A percentile compares a stretch with the other conserved stretches of the same genome.
Conservation (phyloP, 2,329 filamentous ascomycete genomes). For the Apiospora arundinis region DNA sequence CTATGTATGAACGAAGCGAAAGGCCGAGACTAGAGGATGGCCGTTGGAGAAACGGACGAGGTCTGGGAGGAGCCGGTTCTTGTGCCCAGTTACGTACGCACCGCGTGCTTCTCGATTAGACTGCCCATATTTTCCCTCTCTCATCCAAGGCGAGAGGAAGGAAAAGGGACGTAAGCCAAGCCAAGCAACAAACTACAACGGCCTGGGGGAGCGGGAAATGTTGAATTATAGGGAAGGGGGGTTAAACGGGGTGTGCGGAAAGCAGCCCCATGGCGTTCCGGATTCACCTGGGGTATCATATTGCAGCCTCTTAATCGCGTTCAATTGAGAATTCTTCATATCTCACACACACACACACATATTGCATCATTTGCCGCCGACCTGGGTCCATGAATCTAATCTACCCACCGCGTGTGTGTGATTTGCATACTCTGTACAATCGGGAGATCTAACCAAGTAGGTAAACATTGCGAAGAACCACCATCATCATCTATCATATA, state of each 20-base stretch:
- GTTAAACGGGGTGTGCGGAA: background rate
- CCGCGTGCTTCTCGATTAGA: background rate
- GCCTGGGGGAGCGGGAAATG: background rate
- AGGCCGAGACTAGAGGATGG: background rate
- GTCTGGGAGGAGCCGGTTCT: background rate
- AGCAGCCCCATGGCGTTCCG: slow-evolving; percentile 12
- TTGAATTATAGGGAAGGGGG: slow-evolving; percentile 5
- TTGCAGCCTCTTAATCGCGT: background rate
- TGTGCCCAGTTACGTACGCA: background rate
- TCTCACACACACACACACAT: too few species aligned
- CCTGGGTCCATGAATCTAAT: background rate
- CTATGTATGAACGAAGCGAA: background rate
- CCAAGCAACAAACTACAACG: background rate
- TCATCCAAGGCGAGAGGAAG: background rate
- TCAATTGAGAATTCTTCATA: background rate
- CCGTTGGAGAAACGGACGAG: background rate
- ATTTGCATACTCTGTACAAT: too few species aligned
- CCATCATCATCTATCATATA: too few species aligned
- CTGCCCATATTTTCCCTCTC: background rate
- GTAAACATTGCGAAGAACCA: too few species aligned
- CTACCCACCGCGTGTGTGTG: too few species aligned
- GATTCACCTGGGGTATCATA: slow-evolving; percentile 2
- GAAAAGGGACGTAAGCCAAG: background rate
- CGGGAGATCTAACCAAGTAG: too few species aligned
- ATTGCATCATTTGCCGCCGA: background rate